A percentile compares a stretch with the other conserved stretches of the same genome.
Evolutionary conservation across 2,329 filamentous ascomycete genomes (phyloP).

Genomic region (Penicillium palitans): DNA sequence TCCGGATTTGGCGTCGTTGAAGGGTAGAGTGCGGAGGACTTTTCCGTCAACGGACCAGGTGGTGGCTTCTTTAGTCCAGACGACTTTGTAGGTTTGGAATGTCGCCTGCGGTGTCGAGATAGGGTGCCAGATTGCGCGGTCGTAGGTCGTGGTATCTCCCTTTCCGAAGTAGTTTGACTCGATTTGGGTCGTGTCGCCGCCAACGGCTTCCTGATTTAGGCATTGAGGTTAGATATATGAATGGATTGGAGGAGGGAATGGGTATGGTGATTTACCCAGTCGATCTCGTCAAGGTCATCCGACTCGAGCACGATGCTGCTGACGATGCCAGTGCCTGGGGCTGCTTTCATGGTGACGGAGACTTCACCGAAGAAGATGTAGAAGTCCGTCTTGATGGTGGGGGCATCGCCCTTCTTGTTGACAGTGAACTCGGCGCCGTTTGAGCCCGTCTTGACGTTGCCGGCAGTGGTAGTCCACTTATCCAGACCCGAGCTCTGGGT

Average conservation of each 20-base stretch:
- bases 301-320: slow-evolving; percentile 89
- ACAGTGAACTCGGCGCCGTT: background rate
- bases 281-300: slow-evolving; percentile 68
- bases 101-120: background rate
- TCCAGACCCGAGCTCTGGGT: background rate
- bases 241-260: background rate
- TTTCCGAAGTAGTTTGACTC: background rate
- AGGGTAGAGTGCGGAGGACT: background rate
- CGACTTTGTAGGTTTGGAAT: background rate
- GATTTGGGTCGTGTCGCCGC: background rate
- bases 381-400: slow-evolving; percentile 60
- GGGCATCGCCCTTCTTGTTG: background rate
- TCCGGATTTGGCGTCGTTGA: background rate
- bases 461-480: background rate
- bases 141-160: background rate
- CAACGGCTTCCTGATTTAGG: background rate
- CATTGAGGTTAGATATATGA: background rate
- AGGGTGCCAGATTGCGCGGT: background rate
- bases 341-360: slow-evolving; percentile 79
- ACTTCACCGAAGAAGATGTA: slow-evolving; percentile 98
- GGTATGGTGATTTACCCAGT: background rate
- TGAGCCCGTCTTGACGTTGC: background rate
- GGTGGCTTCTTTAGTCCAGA: background rate
- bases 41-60: background rate
- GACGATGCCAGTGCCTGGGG: slow-evolving; percentile 88